Evolutionary conservation across 306 rosid genomes (phyloP).

Genomic region (Glycine tomentella): DNA sequence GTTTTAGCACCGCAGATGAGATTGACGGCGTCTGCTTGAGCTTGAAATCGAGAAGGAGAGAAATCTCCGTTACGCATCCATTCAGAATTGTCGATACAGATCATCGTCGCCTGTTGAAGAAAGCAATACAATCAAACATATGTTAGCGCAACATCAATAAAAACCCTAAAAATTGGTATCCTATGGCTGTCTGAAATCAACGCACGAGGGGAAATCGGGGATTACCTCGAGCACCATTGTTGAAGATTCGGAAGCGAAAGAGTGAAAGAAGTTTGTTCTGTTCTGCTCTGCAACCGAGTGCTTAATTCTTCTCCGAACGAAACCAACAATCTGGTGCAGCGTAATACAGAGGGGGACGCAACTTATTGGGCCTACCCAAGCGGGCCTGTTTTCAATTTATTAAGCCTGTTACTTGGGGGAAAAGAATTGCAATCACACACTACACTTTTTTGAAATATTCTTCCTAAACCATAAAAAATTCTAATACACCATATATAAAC

Average conservation of each 20-base stretch:
- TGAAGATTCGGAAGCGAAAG: slow-evolving; percentile 43
- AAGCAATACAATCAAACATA: background rate
- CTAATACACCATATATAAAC: too few species aligned
- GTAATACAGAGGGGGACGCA: background rate
- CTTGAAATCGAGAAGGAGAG: slow-evolving; percentile 87
- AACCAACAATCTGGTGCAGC: too few species aligned
- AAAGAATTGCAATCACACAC: too few species aligned
- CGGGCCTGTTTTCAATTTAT: background rate
- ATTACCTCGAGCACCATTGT: slow-evolving; percentile 94
- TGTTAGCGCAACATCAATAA: slow-evolving; percentile 1
- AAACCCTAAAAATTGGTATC: slow-evolving; percentile 59
- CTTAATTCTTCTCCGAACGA: background rate
- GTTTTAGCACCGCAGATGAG: slow-evolving; percentile 98
- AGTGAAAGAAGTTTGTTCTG: background rate
- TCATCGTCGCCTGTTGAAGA: slow-evolving; percentile 82
- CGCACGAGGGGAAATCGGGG: background rate
- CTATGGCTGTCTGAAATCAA: slow-evolving; percentile 17
- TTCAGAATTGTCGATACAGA: slow-evolving; percentile 94
- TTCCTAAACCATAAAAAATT: too few species aligned
- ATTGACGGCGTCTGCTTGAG: slow-evolving; percentile 94
- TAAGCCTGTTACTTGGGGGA: too few species aligned
- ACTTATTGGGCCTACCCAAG: slow-evolving; percentile 8
- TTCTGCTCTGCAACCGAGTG: background rate
- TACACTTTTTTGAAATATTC: too few species aligned
- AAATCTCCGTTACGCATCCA: slow-evolving; percentile 99